Percentiles rank a stretch among this genome's conserved stretches.
These are phyloP conservation scores for Daphne laureola DNA, from an alignment of 441 rosid species.

Conservation along the genomic window DNA sequence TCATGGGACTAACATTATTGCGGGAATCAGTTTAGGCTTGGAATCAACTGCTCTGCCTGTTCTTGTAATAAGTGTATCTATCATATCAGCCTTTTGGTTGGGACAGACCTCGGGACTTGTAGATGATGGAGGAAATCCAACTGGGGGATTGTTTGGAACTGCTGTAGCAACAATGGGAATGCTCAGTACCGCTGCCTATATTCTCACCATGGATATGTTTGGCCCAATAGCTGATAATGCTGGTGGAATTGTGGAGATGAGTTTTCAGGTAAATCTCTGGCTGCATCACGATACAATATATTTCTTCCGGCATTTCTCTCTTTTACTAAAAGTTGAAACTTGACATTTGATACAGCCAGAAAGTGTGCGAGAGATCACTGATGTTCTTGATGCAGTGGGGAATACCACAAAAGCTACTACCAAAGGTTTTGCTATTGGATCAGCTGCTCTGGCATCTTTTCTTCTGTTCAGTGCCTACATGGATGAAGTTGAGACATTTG, in stretches of 20 bases:
- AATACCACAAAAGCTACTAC: conserved; percentile 98
- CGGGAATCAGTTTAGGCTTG: conserved; percentile 97
- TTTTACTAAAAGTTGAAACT: conserved; percentile 5
- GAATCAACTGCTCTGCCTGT: conserved; percentile 99
- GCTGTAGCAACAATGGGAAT: conserved; percentile 99
- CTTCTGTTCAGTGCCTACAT: conserved; percentile 98
- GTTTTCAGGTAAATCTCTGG: conserved; percentile 74
- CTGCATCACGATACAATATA: conserved; percentile 7
- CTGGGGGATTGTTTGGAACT: conserved; percentile 96
- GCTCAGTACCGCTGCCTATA: conserved; percentile 98
- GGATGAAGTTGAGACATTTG: conserved; percentile 96
- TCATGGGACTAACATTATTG: conserved; percentile 97
- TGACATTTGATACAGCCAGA: conserved; percentile 58
- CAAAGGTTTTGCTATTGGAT: conserved; percentile 98
- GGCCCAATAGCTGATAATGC: conserved; percentile 99
- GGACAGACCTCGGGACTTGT: conserved; percentile 89
- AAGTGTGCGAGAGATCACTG: conserved; percentile 96
- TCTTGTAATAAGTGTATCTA: conserved; percentile 75
- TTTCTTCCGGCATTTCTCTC: conserved; percentile 5
- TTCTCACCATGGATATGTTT: conserved; percentile 99
- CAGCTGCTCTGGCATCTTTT: conserved; percentile 97
- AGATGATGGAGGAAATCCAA: conserved; percentile 77
- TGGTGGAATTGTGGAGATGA: conserved; percentile 99
- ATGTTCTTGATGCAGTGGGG: conserved; percentile 96
- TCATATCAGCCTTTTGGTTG: conserved; percentile 85